Base-by-base conservation (phyloP, 345 rosid genomes). In the Carallia pectinifolia region DNA sequence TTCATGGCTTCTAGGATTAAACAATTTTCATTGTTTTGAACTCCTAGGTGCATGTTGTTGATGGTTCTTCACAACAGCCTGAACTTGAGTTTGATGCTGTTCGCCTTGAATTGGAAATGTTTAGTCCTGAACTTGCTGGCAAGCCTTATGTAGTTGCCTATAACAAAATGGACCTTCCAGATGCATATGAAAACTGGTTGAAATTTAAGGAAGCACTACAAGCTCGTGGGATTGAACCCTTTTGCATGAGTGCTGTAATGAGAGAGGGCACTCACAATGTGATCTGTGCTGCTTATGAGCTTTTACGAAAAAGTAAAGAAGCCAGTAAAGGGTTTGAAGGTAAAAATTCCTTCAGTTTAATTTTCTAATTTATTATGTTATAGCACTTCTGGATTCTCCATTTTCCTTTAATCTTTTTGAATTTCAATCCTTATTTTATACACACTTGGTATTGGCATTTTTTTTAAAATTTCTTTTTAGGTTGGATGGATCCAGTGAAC, bases 111-210 rank as follows among this genome's bases (percentile, higher is more conserved):
- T 84, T 95, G 62, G 97, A 95, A 80, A 61, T 92, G 77, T 92
- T 95, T 67, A 87, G 87, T 78, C 99, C 97, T 64, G 96, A 90
- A 69, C 64, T 89, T 33, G 88, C 93, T 27, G 96, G 83, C 73
- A 91, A 91, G 81, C 97, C 97, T 48, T 92, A 77, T 29, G 53
- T 89, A 60, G 93, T 91, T 81, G 97, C 97, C 52, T 89, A 64
- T 74, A 95, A 87, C 84, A 92, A 95, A 82, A 89, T 92, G 91
- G 99, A 95, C 79, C 92, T 95, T 75, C 93, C 89, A 2, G 96
- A 91, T 65, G 97, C 96, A 60, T 78, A 84, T 60, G 91, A 85
- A 66, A 86, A 87, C 29, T 91, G 96, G 97, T 75, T 83, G 7
- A 75, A 77, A 73, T 92, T 92, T 83, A 82, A 79, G 79, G 86